Percentiles rank a stretch among this genome's conserved stretches.
These are phyloP conservation scores for Verticillium zaregamsianum DNA, from an alignment of 2,329 filamentous ascomycete species.

Conservation along the genomic window DNA sequence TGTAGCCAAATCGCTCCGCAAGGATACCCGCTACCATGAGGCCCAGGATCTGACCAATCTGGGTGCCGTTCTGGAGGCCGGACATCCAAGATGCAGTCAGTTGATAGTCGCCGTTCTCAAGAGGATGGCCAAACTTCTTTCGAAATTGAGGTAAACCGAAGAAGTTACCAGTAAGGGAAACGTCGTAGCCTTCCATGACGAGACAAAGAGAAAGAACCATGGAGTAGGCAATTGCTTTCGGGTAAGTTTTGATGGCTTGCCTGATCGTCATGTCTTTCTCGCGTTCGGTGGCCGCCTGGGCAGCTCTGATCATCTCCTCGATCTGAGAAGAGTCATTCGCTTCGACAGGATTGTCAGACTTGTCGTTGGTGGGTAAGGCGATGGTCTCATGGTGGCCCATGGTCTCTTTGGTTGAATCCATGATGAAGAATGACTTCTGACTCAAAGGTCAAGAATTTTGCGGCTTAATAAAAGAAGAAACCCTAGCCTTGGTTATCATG, in stretches of 20 bases:
- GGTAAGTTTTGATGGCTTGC: slow-evolving; percentile 9
- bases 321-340: background rate
- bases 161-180: slow-evolving; percentile 16
- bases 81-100: background rate
- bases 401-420: background rate
- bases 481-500: background rate
- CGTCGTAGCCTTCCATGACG: slow-evolving; percentile 20
- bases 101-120: slow-evolving; percentile 20
- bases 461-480: background rate
- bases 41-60: slow-evolving; percentile 30
- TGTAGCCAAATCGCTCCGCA: slow-evolving; percentile 30
- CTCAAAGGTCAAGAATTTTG: background rate
- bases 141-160: slow-evolving; percentile 19
- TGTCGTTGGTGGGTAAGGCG: background rate
- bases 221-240: slow-evolving; percentile 19
- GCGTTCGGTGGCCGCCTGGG: background rate
- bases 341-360: background rate
- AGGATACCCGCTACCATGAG: slow-evolving; percentile 35
- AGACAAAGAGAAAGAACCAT: slow-evolving; percentile 18
- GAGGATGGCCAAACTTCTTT: slow-evolving; percentile 19
- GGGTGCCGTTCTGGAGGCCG: background rate
- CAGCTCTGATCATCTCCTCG: background rate
- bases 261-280: background rate
- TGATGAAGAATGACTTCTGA: background rate
- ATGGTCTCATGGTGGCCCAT: background rate